phyloP scores from a whole-genome alignment of 768 basidiomycete species.

The Leccinellum luteum region DNA sequence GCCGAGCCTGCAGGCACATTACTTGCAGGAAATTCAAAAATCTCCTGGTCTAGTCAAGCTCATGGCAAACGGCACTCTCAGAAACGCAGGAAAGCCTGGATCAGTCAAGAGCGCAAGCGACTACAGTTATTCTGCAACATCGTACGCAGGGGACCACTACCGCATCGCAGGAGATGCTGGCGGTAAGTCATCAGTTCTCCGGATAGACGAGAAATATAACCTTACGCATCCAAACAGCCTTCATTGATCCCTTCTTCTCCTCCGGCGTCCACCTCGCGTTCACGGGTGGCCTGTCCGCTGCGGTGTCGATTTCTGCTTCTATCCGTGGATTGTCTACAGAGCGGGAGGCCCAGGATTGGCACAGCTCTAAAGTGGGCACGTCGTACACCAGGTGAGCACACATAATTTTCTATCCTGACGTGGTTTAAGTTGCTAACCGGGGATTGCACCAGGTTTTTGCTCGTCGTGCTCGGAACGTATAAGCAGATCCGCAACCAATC shows the following conservation, averaged over 20 bases:
- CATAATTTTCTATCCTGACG: not conserved
- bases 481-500: constrained; percentile 15
- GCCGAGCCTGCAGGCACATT: constrained; percentile 1
- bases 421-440: not conserved
- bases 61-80: constrained; percentile 5
- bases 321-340: constrained; percentile 7
- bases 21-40: constrained; percentile 2
- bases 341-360: constrained; percentile 8
- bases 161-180: constrained; percentile 57
- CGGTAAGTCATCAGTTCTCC: not conserved
- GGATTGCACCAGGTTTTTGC: not conserved
- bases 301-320: constrained; percentile 7
- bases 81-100: constrained; percentile 1
- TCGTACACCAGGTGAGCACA: constrained; percentile 8
- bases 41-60: constrained; percentile 1
- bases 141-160: constrained; percentile 50
- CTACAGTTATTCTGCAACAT: constrained; percentile 56
- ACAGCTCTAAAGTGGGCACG: constrained; percentile 8
- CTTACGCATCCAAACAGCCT: not conserved
- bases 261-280: constrained; percentile 11
- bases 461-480: constrained; percentile 11
- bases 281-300: constrained; percentile 9
- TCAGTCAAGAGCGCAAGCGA: constrained; percentile 43
- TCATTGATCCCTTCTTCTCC: constrained; percentile 16
- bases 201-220: not conserved